Evolutionary conservation across 2,329 filamentous ascomycete genomes (phyloP).

Genomic region (Alternaria viburni): DNA sequence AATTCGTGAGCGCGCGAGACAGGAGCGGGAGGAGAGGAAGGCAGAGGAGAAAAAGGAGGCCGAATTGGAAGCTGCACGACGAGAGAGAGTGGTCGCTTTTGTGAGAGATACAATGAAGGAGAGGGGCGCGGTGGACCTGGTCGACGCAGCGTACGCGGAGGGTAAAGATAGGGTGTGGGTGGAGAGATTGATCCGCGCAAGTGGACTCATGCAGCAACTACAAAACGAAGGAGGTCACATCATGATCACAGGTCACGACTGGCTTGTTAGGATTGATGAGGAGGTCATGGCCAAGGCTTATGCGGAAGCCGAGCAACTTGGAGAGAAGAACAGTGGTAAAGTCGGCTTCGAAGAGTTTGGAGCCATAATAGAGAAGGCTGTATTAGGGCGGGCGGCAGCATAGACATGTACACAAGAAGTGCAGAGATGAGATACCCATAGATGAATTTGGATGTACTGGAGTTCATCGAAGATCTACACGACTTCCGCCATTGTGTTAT

Average conservation of each 20-base stretch:
- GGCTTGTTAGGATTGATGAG: slow-evolving; percentile 50
- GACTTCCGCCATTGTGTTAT: background rate
- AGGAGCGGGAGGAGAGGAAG: slow-evolving; percentile 49
- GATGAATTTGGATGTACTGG: background rate
- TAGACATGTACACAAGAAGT: slow-evolving; percentile 3
- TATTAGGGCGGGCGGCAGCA: slow-evolving; percentile 29
- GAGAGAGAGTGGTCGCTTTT: slow-evolving; percentile 39
- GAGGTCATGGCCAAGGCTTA: slow-evolving; percentile 52
- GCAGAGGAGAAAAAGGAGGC: slow-evolving; percentile 49
- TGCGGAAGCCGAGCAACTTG: slow-evolving; percentile 37
- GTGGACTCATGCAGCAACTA: slow-evolving; percentile 46
- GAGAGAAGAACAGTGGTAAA: slow-evolving; percentile 34
- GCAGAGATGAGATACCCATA: slow-evolving; percentile 12
- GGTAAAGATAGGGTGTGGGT: slow-evolving; percentile 53
- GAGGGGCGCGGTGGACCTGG: slow-evolving; percentile 43
- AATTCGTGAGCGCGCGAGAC: slow-evolving; percentile 50
- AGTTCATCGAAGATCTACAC: background rate
- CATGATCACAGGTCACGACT: slow-evolving; percentile 53
- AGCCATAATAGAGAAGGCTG: slow-evolving; percentile 44
- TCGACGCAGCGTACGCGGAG: slow-evolving; percentile 50
- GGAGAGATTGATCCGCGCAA: slow-evolving; percentile 51
- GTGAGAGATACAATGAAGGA: slow-evolving; percentile 33
- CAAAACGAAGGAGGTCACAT: slow-evolving; percentile 36
- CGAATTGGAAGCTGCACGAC: slow-evolving; percentile 36
- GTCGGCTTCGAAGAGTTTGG: slow-evolving; percentile 49